Evolutionary conservation across 768 basidiomycete species (phyloP).

Genomic region (Serendipita sp.): DNA sequence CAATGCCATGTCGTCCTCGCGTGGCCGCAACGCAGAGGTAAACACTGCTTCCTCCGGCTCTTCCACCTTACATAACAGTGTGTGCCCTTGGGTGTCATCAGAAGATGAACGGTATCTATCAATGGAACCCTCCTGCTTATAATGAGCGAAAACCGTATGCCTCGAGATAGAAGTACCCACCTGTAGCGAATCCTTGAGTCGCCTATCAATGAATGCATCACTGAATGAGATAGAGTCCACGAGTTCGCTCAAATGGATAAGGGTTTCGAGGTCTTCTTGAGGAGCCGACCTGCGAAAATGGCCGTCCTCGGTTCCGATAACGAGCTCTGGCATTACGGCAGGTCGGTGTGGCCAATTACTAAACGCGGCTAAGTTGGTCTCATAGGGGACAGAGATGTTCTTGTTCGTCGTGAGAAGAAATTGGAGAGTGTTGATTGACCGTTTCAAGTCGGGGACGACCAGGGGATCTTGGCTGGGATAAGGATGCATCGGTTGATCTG

Average conservation of each 20-base stretch:
- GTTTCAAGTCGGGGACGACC: conserved; percentile 41
- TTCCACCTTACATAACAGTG: conserved; percentile 8
- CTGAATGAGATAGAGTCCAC: conserved; percentile 37
- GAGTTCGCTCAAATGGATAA: conserved; percentile 15
- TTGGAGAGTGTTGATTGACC: conserved; percentile 47
- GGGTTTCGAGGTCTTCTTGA: conserved; percentile 9
- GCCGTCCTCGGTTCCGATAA: not conserved
- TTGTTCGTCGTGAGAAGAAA: conserved; percentile 14
- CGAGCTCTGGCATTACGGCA: conserved; percentile 1
- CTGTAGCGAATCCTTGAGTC: conserved; percentile 22
- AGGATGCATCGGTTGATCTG: conserved; percentile 22
- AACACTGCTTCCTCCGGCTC: not conserved
- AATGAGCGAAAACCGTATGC: not conserved
- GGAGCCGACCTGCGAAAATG: not conserved
- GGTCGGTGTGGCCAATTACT: not conserved
- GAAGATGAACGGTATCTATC: conserved; percentile 21
- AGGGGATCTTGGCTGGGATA: conserved; percentile 18
- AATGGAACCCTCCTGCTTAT: conserved; percentile 16
- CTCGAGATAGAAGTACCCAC: conserved; percentile 19
- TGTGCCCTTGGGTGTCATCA: conserved; percentile 44
- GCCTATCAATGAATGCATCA: conserved; percentile 33
- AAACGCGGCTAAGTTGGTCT: not conserved
- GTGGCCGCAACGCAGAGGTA: conserved; percentile 21
- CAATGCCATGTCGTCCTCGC: conserved; percentile 32
- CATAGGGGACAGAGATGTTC: conserved; percentile 1